A percentile compares a stretch with the other conserved stretches of the same genome.
Conservation (phyloP, 192 early-diverging fungal species). For the Pilobolus umbonatus region DNA sequence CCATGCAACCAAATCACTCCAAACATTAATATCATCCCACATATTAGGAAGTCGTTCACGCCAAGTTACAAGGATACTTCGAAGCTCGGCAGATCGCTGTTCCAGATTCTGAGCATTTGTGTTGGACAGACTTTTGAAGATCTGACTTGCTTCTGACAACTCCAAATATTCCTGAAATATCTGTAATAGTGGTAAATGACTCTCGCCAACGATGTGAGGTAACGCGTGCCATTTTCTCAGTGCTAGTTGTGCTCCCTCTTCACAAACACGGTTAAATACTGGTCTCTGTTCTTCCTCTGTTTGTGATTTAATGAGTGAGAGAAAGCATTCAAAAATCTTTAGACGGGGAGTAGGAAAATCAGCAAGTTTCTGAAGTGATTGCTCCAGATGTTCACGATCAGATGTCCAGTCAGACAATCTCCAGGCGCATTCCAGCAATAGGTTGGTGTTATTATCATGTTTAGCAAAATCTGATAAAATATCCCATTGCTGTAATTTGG, state of each 20-base stretch:
- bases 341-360: constrained; percentile 64
- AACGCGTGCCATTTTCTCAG: constrained; percentile 87
- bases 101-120: constrained; percentile 89
- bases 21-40: constrained; percentile 97
- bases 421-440: constrained; percentile 94
- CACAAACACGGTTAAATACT: constrained; percentile 76
- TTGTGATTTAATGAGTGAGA: constrained; percentile 67
- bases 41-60: constrained; percentile 92
- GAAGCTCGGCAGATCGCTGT: constrained; percentile 82
- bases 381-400: constrained; percentile 73
- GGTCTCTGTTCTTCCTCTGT: constrained; percentile 47
- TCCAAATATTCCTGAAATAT: constrained; percentile 97
- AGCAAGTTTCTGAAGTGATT: constrained; percentile 55
- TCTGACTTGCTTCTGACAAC: constrained; percentile 85
- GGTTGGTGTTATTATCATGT: constrained; percentile 81
- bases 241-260: constrained; percentile 80
- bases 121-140: constrained; percentile 74
- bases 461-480: constrained; percentile 88
- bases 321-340: constrained; percentile 85
- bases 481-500: constrained; percentile 97
- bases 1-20: constrained; percentile 98
- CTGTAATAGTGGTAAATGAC: constrained; percentile 86
- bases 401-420: constrained; percentile 87
- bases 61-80: constrained; percentile 90
- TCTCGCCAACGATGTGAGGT: constrained; percentile 76